A percentile compares a stretch with the other conserved stretches of the same genome.
phyloP scores from a whole-genome alignment of 768 basidiomycete genomes.

The Mycena leptocephala region DNA sequence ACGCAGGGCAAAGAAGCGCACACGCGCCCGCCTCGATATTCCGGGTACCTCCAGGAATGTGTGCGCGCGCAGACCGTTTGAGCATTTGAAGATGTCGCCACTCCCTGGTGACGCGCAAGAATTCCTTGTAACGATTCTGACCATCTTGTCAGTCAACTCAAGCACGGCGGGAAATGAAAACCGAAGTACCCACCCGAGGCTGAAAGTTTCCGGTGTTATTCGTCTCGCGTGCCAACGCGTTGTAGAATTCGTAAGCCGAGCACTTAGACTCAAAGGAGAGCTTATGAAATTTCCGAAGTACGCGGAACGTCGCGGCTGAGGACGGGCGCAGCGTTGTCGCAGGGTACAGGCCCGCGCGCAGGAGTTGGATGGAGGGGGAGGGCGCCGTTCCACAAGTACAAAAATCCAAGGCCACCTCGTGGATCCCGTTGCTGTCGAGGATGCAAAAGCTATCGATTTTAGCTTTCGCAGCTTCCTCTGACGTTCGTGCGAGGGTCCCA shows the following conservation, averaged over 20 bases:
- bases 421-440: conserved; percentile 43
- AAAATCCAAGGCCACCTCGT: conserved; percentile 46
- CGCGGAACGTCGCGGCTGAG: conserved; percentile 48
- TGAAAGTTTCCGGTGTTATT: conserved; percentile 48
- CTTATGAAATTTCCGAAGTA: conserved; percentile 50
- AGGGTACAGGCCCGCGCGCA: conserved; percentile 49
- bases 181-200: conserved; percentile 29
- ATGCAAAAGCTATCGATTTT: conserved; percentile 43
- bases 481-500: neutral
- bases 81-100: conserved; percentile 31
- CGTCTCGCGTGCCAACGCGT: conserved; percentile 37
- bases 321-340: conserved; percentile 45
- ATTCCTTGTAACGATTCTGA: conserved; percentile 34
- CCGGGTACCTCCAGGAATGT: conserved; percentile 10
- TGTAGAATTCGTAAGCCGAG: conserved; percentile 52
- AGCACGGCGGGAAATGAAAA: too few relatives aligned
- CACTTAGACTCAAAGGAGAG: conserved; percentile 50
- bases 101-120: conserved; percentile 24
- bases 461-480: conserved; percentile 7
- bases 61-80: conserved; percentile 27
- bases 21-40: neutral
- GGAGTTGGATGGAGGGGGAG: conserved; percentile 48
- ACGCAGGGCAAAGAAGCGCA: conserved; percentile 40
- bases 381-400: conserved; percentile 47
- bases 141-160: neutral